Conservation (phyloP, 2,329 filamentous ascomycete genomes). For the Teratosphaeria nubilosa region DNA sequence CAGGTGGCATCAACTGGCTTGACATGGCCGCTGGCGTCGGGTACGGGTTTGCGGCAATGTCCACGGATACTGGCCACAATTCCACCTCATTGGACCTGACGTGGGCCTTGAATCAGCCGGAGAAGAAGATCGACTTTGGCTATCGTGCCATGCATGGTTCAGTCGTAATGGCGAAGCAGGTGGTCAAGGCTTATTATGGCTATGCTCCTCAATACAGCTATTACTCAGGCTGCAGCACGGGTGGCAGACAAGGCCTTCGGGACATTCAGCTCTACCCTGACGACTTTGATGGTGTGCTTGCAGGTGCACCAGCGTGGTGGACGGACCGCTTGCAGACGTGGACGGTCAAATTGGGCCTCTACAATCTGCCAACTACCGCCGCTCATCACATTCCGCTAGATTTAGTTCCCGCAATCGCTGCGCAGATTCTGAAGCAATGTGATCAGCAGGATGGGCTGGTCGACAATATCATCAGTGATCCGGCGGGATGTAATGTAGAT, state of each 20-base stretch:
- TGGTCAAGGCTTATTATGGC: constrained; percentile 41
- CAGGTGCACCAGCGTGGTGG: constrained; percentile 45
- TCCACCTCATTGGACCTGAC: constrained; percentile 23
- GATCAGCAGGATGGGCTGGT: constrained; percentile 40
- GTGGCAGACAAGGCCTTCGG: constrained; percentile 49
- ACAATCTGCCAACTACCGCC: constrained; percentile 38
- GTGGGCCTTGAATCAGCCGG: constrained; percentile 31
- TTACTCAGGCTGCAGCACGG: constrained; percentile 50
- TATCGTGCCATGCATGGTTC: constrained; percentile 39
- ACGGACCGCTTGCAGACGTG: constrained; percentile 38
- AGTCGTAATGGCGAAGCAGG: constrained; percentile 37
- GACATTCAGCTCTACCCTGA: constrained; percentile 44
- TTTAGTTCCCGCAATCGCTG: constrained; percentile 36
- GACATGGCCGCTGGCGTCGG: constrained; percentile 35
- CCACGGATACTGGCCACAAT: constrained; percentile 38
- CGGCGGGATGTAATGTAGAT: constrained; percentile 36
- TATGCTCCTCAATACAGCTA: constrained; percentile 38
- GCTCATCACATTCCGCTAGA: constrained; percentile 35
- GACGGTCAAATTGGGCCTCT: constrained; percentile 36
- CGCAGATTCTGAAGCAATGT: constrained; percentile 41
- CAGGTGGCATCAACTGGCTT: constrained; percentile 38
- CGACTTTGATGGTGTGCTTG: constrained; percentile 49
- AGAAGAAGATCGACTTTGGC: constrained; percentile 30
- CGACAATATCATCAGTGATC: constrained; percentile 42
- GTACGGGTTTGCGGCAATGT: constrained; percentile 36